A percentile compares a stretch with the other conserved stretches of the same genome.
Evolutionary conservation across 2,329 filamentous ascomycete genomes (phyloP).

Genomic region (Aspergillus sp.): DNA sequence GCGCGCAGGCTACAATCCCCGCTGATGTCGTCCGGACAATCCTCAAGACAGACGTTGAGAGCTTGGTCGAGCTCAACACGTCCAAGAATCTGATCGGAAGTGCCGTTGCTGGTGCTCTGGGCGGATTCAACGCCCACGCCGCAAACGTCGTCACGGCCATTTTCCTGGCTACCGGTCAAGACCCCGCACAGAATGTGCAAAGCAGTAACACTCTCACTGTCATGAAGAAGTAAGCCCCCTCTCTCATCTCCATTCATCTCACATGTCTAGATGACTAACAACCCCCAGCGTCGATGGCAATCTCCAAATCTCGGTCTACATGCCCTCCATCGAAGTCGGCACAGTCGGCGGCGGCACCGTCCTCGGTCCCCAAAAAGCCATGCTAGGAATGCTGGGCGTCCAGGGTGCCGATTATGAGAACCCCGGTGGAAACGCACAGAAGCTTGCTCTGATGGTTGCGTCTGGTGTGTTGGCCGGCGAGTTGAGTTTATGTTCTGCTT

Average conservation of each 20-base stretch:
- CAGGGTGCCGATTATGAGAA: conserved; percentile 49
- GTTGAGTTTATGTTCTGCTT: no score
- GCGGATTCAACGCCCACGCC: conserved; percentile 94
- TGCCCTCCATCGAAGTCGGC: conserved; percentile 93
- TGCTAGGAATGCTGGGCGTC: conserved; percentile 93
- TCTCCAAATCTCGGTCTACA: conserved; percentile 89
- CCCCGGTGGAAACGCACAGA: no score
- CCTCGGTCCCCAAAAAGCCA: conserved; percentile 83
- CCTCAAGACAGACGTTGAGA: conserved; percentile 83
- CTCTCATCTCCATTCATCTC: background rate
- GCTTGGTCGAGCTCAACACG: conserved; percentile 82
- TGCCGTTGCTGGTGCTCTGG: conserved; percentile 87
- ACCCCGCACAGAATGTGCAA: conserved; percentile 92
- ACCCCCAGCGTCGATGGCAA: conserved; percentile 67
- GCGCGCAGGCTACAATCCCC: conserved; percentile 90
- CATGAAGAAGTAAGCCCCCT: conserved; percentile 83
- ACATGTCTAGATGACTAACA: conserved; percentile 5
- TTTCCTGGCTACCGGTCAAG: conserved; percentile 88
- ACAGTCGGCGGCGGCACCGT: conserved; percentile 92
- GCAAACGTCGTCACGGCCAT: conserved; percentile 94
- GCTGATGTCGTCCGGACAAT: conserved; percentile 76
- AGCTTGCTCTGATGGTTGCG: no score
- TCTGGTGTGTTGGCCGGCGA: no score
- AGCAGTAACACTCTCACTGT: conserved; percentile 92
- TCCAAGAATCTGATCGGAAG: conserved; percentile 90